A percentile compares a stretch with the other conserved stretches of the same genome.
phyloP scores from a whole-genome alignment of 2,329 filamentous ascomycete species.

The Anisogramma anomala region DNA sequence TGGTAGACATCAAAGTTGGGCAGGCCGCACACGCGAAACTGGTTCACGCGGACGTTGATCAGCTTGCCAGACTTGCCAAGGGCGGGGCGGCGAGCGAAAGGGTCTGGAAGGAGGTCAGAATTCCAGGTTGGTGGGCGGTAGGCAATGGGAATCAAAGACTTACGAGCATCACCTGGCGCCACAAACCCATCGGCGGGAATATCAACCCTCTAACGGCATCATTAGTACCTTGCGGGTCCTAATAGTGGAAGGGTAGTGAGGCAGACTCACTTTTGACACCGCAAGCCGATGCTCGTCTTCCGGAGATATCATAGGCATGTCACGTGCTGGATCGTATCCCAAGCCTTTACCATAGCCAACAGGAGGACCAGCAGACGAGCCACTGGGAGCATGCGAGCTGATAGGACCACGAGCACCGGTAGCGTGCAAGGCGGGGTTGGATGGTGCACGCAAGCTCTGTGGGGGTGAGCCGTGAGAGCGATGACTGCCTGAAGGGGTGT shows the following conservation, averaged over 20 bases:
- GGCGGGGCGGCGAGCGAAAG: conserved; percentile 33
- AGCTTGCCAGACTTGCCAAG: conserved; percentile 48
- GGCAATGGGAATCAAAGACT: neutral
- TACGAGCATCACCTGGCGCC: too few species aligned
- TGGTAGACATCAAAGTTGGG: conserved; percentile 58
- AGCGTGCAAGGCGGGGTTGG: conserved; percentile 1
- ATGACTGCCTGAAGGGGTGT: neutral
- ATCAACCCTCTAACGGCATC: too few species aligned
- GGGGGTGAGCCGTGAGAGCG: neutral
- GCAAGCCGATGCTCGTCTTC: conserved; percentile 14
- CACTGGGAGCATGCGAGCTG: too few species aligned
- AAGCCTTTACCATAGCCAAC: conserved; percentile 16
- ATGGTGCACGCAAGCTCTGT: conserved; percentile 3
- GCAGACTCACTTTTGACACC: too few species aligned
- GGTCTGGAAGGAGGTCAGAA: conserved; percentile 12
- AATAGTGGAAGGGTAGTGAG: too few species aligned
- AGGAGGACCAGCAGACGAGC: conserved; percentile 2
- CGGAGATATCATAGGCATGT: neutral
- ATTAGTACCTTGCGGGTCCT: too few species aligned
- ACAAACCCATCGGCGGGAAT: conserved; percentile 49
- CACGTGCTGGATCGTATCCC: conserved; percentile 34
- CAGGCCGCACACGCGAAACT: conserved; percentile 55
- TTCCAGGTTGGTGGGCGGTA: neutral
- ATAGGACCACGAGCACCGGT: conserved; percentile 12
- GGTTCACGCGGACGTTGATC: conserved; percentile 54